A percentile compares a stretch with the other conserved stretches of the same genome.
Conservation (phyloP, 2,329 filamentous ascomycete genomes). For the Acarospora socialis region DNA sequence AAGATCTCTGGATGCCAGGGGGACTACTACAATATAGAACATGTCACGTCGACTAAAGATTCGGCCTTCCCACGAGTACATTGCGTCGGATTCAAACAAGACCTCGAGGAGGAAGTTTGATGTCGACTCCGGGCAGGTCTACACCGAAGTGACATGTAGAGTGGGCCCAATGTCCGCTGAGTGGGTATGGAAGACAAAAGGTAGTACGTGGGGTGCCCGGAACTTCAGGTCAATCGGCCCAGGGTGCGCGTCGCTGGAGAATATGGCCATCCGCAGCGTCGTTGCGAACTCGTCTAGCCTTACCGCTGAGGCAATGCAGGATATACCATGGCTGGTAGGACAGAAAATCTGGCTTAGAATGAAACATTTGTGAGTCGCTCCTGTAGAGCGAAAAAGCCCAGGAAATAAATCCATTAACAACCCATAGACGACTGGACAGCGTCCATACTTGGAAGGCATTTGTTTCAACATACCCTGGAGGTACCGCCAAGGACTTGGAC, state of each 20-base stretch:
- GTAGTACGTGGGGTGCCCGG: conserved; percentile 1
- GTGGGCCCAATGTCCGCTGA: conserved; percentile 9
- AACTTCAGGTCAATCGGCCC: conserved; percentile 1
- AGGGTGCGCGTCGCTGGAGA: conserved; percentile 8
- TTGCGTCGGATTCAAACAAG: too few species aligned
- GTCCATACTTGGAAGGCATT: conserved; percentile 12
- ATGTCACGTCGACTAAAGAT: too few species aligned
- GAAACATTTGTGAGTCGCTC: too few species aligned
- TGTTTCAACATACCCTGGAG: conserved; percentile 6
- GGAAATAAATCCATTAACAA: conserved; percentile 1
- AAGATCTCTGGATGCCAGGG: too few species aligned
- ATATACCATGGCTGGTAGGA: conserved; percentile 7
- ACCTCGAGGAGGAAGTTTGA: too few species aligned
- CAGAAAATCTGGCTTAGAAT: conserved; percentile 6
- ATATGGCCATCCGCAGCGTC: conserved; percentile 10
- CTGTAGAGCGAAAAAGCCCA: too few species aligned
- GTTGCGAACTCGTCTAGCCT: conserved; percentile 5
- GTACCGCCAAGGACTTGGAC: conserved; percentile 2
- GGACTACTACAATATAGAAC: too few species aligned
- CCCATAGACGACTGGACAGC: conserved; percentile 6
- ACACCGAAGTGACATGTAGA: conserved; percentile 8
- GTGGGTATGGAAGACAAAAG: conserved; percentile 11
- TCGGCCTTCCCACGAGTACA: too few species aligned
- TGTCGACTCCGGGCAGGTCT: conserved; percentile 12
- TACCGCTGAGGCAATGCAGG: conserved; percentile 6